Evolutionary conservation across 371 early-diverging fungal genomes (phyloP).

Genomic region (Rhizopus delemar): DNA sequence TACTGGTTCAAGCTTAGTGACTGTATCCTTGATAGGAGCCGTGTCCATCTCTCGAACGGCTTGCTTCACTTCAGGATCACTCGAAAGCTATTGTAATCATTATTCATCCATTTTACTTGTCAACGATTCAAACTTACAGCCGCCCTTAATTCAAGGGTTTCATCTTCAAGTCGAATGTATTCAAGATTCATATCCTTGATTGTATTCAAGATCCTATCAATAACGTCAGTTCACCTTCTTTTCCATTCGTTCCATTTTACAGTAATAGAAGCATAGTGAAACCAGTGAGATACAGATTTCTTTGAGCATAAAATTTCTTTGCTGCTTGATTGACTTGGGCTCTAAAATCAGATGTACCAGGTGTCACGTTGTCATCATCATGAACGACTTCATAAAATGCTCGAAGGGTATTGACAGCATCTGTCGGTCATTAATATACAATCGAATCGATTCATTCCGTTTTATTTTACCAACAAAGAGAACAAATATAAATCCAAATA

Average conservation of each 20-base stretch:
- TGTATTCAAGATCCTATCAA: constrained; percentile 26
- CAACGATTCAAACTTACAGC: constrained; percentile 15
- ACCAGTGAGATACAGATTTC: constrained; percentile 69
- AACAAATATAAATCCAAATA: constrained; percentile 60
- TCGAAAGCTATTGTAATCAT: constrained; percentile 14
- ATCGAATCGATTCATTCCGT: not conserved
- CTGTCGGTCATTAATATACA: constrained; percentile 26
- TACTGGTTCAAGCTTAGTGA: constrained; percentile 27
- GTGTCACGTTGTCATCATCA: constrained; percentile 28
- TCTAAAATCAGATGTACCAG: constrained; percentile 40
- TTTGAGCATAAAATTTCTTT: constrained; percentile 82
- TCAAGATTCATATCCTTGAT: constrained; percentile 26
- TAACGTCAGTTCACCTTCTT: not conserved
- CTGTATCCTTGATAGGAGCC: constrained; percentile 16
- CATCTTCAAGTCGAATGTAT: constrained; percentile 28
- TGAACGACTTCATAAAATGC: constrained; percentile 36
- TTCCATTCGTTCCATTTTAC: constrained; percentile 9
- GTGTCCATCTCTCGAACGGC: constrained; percentile 24
- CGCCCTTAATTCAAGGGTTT: constrained; percentile 25
- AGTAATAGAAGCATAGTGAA: constrained; percentile 29
- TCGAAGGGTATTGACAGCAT: constrained; percentile 65
- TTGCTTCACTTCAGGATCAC: constrained; percentile 18
- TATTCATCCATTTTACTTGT: not conserved
- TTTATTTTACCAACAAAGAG: constrained; percentile 58
- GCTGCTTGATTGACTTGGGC: constrained; percentile 62